Evolutionary conservation across 2,329 filamentous ascomycete species (phyloP).

Genomic region (Penicillium occitanis): DNA sequence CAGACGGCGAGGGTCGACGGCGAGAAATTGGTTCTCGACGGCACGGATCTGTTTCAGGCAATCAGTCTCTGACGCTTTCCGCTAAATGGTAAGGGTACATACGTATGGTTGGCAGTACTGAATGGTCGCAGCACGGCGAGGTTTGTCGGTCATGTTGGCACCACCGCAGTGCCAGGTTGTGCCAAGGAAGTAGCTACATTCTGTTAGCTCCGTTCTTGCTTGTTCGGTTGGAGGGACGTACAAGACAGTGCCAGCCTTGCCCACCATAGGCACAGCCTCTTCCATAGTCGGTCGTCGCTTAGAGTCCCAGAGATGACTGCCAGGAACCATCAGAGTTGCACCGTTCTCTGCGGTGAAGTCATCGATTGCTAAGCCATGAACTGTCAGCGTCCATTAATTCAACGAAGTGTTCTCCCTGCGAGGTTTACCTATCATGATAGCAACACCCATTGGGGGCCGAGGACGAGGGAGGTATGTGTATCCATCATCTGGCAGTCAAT

Average conservation of each 20-base stretch:
- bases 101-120: slow-evolving; percentile 45
- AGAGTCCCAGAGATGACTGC: slow-evolving; percentile 38
- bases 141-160: slow-evolving; percentile 31
- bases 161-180: slow-evolving; percentile 44
- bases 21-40: slow-evolving; percentile 35
- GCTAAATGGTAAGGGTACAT: background rate
- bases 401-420: background rate
- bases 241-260: slow-evolving; percentile 39
- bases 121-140: slow-evolving; percentile 40
- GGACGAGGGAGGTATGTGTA: slow-evolving; percentile 38
- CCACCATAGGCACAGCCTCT: slow-evolving; percentile 36
- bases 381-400: background rate
- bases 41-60: slow-evolving; percentile 29
- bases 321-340: slow-evolving; percentile 39
- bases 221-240: slow-evolving; percentile 21
- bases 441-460: slow-evolving; percentile 34
- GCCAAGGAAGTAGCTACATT: slow-evolving; percentile 28
- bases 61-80: background rate
- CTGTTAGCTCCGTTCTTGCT: background rate
- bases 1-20: slow-evolving; percentile 35
- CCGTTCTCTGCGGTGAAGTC: slow-evolving; percentile 37
- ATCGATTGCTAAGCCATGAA: slow-evolving; percentile 29
- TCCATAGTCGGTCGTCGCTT: slow-evolving; percentile 27
- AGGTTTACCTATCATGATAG: slow-evolving; percentile 37
- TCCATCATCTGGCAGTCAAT: slow-evolving; percentile 27